A percentile compares a stretch with the other conserved stretches of the same genome.
Conservation (phyloP, 139 green algal species). For the Closterium sp. region DNA sequence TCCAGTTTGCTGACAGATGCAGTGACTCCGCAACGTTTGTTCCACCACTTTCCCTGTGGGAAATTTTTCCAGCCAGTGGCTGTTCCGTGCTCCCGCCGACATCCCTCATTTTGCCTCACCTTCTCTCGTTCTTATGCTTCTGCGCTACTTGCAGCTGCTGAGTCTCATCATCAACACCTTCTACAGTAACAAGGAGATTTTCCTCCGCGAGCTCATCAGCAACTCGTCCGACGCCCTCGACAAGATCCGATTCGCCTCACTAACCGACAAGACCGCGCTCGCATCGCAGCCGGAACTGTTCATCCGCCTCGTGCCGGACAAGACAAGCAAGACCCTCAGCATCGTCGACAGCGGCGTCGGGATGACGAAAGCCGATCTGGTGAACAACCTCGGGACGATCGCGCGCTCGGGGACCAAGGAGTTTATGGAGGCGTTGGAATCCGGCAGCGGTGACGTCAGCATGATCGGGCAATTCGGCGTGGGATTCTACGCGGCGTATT, state of each 20-base stretch:
- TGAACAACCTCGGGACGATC: slow-evolving; percentile 99
- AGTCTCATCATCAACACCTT: slow-evolving; percentile 99
- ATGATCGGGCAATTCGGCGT: slow-evolving; percentile 99
- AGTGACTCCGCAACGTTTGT: too few species aligned
- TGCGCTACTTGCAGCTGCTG: slow-evolving; percentile 80
- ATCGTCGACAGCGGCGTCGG: slow-evolving; percentile 93
- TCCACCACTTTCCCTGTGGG: too few species aligned
- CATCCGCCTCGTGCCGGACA: slow-evolving; percentile 96
- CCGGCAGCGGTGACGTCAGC: slow-evolving; percentile 89
- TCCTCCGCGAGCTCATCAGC: slow-evolving; percentile 94
- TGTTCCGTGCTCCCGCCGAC: too few species aligned
- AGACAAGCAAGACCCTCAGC: slow-evolving; percentile 92
- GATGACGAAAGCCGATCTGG: slow-evolving; percentile 96
- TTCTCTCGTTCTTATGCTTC: too few species aligned
- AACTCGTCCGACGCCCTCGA: slow-evolving; percentile 91
- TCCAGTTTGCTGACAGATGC: too few species aligned
- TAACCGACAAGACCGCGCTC: slow-evolving; percentile 95
- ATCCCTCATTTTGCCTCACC: too few species aligned
- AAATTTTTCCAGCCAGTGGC: too few species aligned
- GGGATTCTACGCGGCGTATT: slow-evolving; percentile 99
- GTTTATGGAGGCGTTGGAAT: slow-evolving; percentile 98
- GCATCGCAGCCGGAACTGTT: slow-evolving; percentile 88
- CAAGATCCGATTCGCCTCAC: slow-evolving; percentile 94
- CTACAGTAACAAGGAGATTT: slow-evolving; percentile 95
- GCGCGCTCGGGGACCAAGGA: slow-evolving; percentile 97